These are phyloP conservation scores for Trypanosoma rangeli DNA, from an alignment of 208 protist species.

Conservation along the genomic window DNA sequence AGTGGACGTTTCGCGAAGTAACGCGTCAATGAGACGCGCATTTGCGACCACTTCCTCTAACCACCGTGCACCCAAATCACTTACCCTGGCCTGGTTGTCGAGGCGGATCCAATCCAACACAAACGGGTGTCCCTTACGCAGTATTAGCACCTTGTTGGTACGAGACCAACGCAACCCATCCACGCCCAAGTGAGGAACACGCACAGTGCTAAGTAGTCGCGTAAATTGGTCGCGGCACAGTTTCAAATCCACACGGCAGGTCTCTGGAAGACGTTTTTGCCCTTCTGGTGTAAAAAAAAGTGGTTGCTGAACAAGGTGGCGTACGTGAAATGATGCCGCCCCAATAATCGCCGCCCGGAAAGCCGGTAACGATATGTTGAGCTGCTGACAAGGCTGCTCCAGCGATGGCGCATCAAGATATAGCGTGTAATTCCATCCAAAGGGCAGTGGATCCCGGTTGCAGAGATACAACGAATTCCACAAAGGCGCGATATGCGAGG, in stretches of 20 bases:
- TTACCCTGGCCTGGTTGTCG: not conserved
- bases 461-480: constrained; percentile 32
- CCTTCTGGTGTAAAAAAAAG: constrained; percentile 16
- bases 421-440: constrained; percentile 30
- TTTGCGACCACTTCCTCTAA: constrained; percentile 26
- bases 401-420: constrained; percentile 18
- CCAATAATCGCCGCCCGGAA: constrained; percentile 27
- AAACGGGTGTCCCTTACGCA: constrained; percentile 24
- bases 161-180: constrained; percentile 23
- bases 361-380: constrained; percentile 20
- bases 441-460: constrained; percentile 21
- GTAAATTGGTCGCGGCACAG: constrained; percentile 27
- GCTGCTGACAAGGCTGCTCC: not conserved
- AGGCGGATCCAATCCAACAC: constrained; percentile 22
- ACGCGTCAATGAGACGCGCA: constrained; percentile 23
- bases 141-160: constrained; percentile 23
- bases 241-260: constrained; percentile 26
- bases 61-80: not conserved
- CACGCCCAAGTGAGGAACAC: constrained; percentile 25
- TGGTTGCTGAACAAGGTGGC: constrained; percentile 10
- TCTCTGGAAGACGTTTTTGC: constrained; percentile 14
- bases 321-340: constrained; percentile 27
- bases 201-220: constrained; percentile 26
- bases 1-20: constrained; percentile 6
- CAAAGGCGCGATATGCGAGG: constrained; percentile 26